phyloP scores from a whole-genome alignment of 2,329 filamentous ascomycete species.

The Paracoccidioides brasiliensis region DNA sequence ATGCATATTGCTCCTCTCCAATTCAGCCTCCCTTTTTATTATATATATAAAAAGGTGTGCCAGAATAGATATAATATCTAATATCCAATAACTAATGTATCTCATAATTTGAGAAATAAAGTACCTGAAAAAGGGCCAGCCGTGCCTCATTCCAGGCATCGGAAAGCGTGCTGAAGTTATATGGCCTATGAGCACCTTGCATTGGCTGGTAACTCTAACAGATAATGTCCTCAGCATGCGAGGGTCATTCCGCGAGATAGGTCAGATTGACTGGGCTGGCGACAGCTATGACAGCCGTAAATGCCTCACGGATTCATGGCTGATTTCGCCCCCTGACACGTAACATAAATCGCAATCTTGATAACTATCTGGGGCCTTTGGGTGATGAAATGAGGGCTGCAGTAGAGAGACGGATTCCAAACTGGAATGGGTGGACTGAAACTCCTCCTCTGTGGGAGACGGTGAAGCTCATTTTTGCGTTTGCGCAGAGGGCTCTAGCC shows the following conservation, averaged over 20 bases:
- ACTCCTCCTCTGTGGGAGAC: constrained; percentile 14
- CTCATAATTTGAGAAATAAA: neutral
- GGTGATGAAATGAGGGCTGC: neutral
- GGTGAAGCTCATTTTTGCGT: constrained; percentile 16
- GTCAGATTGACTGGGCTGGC: neutral
- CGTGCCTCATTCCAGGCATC: neutral
- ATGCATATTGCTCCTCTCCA: neutral
- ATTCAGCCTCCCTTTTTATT: neutral
- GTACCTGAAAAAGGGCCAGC: constrained; percentile 1
- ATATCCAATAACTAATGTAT: no score
- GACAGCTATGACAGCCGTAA: neutral
- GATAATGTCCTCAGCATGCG: neutral
- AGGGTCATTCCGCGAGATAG: neutral
- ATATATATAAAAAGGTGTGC: neutral
- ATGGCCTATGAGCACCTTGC: neutral
- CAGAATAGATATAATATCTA: no score
- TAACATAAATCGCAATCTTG: neutral
- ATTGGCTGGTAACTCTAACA: neutral
- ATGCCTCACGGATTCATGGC: neutral
- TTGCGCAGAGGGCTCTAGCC: constrained; percentile 18
- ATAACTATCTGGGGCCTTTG: neutral
- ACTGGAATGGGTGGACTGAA: constrained; percentile 16
- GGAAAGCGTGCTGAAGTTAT: neutral
- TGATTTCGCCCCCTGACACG: neutral
- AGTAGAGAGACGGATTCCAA: constrained; percentile 1